Evolutionary conservation across 208 protist genomes (phyloP).

Genomic region (Trypanosoma caninum): DNA sequence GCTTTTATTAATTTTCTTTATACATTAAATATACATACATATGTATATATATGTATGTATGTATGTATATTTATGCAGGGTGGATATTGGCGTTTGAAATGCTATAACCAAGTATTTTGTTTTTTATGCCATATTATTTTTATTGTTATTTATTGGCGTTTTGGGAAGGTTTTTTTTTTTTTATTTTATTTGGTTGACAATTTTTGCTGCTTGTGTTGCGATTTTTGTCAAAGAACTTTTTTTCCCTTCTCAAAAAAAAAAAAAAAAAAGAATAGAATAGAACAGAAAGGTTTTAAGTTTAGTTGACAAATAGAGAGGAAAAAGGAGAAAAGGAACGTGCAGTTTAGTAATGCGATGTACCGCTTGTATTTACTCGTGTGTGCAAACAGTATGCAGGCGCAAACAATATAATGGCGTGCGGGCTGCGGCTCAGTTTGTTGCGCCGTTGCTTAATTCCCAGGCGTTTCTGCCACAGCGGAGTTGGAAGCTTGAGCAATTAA

Average conservation of each 20-base stretch:
- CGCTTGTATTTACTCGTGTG: background rate
- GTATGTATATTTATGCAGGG: too few relatives aligned
- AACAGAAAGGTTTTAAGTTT: background rate
- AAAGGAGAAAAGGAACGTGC: background rate
- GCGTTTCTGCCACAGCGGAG: too few relatives aligned
- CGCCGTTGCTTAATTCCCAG: slow-evolving; percentile 14
- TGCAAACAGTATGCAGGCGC: slow-evolving; percentile 1
- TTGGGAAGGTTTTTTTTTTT: too few relatives aligned
- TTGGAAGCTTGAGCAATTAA: slow-evolving; percentile 9
- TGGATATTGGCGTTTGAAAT: too few relatives aligned
- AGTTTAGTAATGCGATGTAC: slow-evolving; percentile 20
- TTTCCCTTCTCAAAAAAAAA: background rate
- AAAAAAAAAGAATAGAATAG: background rate
- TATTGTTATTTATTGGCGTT: too few relatives aligned
- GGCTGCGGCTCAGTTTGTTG: slow-evolving; percentile 17
- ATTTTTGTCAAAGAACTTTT: too few relatives aligned
- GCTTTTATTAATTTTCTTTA: background rate
- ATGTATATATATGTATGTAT: slow-evolving; percentile 4
- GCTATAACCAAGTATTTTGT: too few relatives aligned
- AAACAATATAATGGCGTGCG: slow-evolving; percentile 30
- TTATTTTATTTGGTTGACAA: too few relatives aligned
- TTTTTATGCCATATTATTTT: too few relatives aligned
- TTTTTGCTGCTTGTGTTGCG: too few relatives aligned
- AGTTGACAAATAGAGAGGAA: background rate
- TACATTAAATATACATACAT: background rate